Base-by-base conservation (phyloP, 352 stramenopile genomes). In the Pelagophyceae sp. region DNA sequence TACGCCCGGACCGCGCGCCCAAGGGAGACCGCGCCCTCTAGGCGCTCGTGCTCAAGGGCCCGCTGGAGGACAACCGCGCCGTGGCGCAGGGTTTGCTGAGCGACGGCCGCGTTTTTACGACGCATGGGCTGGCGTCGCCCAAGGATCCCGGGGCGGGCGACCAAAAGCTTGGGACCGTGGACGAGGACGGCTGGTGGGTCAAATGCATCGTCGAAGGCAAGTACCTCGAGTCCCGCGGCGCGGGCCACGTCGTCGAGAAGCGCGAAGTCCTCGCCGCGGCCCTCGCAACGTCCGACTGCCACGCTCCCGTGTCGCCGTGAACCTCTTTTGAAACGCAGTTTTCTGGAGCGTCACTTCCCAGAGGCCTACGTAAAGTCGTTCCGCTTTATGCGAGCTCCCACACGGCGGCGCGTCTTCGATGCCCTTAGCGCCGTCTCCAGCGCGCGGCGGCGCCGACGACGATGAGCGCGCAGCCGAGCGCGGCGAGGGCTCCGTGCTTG, bases 1-100 rank as follows among this genome's bases (percentile, higher is more conserved):
- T n/a, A n/a, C n/a, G n/a, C n/a, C n/a, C n/a, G n/a, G n/a, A n/a
- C n/a, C n/a, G n/a, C n/a, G n/a, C 76, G 27, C 90, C 95, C 72
- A 94, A 93, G 50, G 87, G 92, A 2, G 92, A 91, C 11, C 74
- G 77, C 11, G 91, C 90, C 40, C 86, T 90, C 0, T 87, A 87
- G 0, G 85, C 94, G 45, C 80, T 97, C 27, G 79, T 94, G 29
- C 77, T 97, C 40, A 79, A 88, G 20, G 80, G 85, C 25, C 58
- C 38, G 0, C 75, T 70, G 23, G 45, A 29, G 0, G 77, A 82
- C 64, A 86, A 81, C 69, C 71, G 72, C 64, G 61, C 84, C n/a
- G 76, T 80, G 38, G 77, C 79, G 38, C 79, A 35, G 0, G 82
- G 82, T 50, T 69, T 71, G 20, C 75, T 85, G n/a, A 63, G 75